These are phyloP conservation scores for Penstemon davidsonii DNA, from an alignment of 257 asterid species.

Conservation along the genomic window DNA sequence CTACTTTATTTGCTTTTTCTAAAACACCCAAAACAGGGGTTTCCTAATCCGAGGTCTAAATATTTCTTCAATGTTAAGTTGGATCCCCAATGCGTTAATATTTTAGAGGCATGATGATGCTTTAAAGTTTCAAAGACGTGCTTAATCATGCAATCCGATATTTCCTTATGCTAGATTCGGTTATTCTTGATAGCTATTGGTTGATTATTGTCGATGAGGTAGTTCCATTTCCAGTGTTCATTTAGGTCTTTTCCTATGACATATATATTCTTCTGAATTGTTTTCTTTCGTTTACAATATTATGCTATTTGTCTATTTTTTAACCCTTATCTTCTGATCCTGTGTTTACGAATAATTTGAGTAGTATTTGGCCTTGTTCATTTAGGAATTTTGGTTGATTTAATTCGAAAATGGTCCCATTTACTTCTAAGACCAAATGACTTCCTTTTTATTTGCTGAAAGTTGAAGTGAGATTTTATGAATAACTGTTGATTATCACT, in stretches of 20 bases:
- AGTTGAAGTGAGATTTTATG: constrained; percentile 11
- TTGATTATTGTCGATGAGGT: constrained; percentile 2
- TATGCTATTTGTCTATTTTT: background rate
- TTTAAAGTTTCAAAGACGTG: background rate
- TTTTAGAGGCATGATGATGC: background rate
- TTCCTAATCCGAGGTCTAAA: background rate
- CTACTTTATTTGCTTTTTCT: background rate
- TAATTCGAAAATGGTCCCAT: background rate
- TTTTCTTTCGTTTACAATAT: constrained; percentile 1
- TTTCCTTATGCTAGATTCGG: background rate
- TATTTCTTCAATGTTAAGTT: no score
- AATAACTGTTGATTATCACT: background rate
- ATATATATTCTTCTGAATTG: background rate
- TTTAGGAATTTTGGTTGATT: background rate
- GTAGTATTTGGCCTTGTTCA: constrained; percentile 8
- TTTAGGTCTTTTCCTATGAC: background rate
- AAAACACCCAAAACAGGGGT: background rate
- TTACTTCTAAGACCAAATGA: background rate
- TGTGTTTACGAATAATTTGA: constrained; percentile 2
- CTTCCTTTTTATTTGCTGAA: constrained; percentile 14
- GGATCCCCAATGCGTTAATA: background rate
- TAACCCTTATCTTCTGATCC: constrained; percentile 9
- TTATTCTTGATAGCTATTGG: constrained; percentile 8
- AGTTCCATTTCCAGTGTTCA: background rate
- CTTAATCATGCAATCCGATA: constrained; percentile 5